Evolutionary conservation across 2,329 filamentous ascomycete genomes (phyloP).

Genomic region (Xylariaceae sp.): DNA sequence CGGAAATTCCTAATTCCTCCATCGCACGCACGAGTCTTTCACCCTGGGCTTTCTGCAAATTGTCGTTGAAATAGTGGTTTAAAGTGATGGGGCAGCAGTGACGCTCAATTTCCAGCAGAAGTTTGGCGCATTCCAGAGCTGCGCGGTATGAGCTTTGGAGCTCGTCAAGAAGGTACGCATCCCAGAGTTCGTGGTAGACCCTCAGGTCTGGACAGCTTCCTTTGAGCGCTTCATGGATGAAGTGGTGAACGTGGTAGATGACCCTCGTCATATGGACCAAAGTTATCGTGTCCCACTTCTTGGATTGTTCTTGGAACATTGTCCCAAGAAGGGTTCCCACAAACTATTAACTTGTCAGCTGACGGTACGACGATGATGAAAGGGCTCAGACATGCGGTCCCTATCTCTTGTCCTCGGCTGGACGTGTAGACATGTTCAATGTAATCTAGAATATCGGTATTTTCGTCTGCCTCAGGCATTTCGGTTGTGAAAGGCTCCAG

Average conservation of each 20-base stretch:
- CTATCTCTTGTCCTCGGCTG: slow-evolving; percentile 41
- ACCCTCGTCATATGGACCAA: slow-evolving; percentile 41
- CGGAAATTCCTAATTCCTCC: slow-evolving; percentile 4
- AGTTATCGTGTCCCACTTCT: slow-evolving; percentile 43
- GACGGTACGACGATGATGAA: neutral
- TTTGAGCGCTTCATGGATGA: slow-evolving; percentile 38
- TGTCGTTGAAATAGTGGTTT: slow-evolving; percentile 47
- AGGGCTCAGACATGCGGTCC: slow-evolving; percentile 28
- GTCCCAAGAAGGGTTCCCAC: slow-evolving; percentile 30
- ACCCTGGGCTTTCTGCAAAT: slow-evolving; percentile 26
- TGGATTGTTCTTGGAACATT: slow-evolving; percentile 46
- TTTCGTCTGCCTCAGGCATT: slow-evolving; percentile 7
- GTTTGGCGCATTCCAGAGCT: slow-evolving; percentile 41
- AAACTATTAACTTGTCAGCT: slow-evolving; percentile 17
- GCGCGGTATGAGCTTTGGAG: slow-evolving; percentile 39
- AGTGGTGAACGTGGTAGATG: slow-evolving; percentile 41
- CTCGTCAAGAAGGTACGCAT: slow-evolving; percentile 37
- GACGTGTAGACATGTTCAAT: slow-evolving; percentile 39
- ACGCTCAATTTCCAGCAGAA: slow-evolving; percentile 48
- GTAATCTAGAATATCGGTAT: slow-evolving; percentile 39
- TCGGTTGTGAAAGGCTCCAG: slow-evolving; percentile 21
- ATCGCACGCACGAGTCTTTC: slow-evolving; percentile 19
- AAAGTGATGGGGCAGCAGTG: slow-evolving; percentile 41
- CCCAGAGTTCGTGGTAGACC: slow-evolving; percentile 37
- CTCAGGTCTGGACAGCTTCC: slow-evolving; percentile 38